A percentile compares a stretch with the other conserved stretches of the same genome.
Evolutionary conservation across 176 grass and related monocot species (phyloP).

Genomic region (Raddia guianensis): DNA sequence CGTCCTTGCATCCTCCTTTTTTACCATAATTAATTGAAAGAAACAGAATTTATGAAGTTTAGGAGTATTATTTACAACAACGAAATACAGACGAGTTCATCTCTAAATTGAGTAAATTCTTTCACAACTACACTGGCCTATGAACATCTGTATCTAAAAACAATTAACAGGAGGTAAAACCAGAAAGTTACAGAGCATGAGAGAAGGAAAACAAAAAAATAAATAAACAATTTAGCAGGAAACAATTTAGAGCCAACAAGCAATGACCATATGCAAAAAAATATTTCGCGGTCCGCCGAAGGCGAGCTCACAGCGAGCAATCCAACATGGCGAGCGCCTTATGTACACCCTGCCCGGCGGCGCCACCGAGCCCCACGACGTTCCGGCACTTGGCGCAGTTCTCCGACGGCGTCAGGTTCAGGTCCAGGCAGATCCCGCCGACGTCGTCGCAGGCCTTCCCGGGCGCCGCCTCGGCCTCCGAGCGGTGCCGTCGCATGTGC

Average conservation of each 20-base stretch:
- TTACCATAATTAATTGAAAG: not conserved
- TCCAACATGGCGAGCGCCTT: slow-evolving; percentile 70
- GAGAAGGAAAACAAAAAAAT: slow-evolving; percentile 9
- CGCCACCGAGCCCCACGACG: slow-evolving; percentile 32
- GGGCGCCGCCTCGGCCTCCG: slow-evolving; percentile 29
- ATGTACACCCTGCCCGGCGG: slow-evolving; percentile 43
- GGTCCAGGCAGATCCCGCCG: slow-evolving; percentile 58
- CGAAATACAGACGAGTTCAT: slow-evolving; percentile 15
- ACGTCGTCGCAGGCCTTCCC: slow-evolving; percentile 43
- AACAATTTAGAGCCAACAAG: not conserved
- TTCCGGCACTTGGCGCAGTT: slow-evolving; percentile 62
- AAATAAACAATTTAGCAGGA: slow-evolving; percentile 29
- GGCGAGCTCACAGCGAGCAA: slow-evolving; percentile 52
- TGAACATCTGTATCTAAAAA: slow-evolving; percentile 8
- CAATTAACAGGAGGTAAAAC: not conserved
- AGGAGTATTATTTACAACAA: slow-evolving; percentile 42
- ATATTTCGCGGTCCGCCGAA: slow-evolving; percentile 16
- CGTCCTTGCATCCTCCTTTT: no score
- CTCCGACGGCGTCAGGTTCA: slow-evolving; percentile 84
- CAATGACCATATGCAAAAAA: slow-evolving; percentile 5
- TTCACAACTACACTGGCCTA: slow-evolving; percentile 19
- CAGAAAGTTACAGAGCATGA: not conserved
- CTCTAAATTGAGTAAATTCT: not conserved
- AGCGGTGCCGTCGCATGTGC: slow-evolving; percentile 83
- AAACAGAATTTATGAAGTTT: not conserved